phyloP scores from a whole-genome alignment of 2,329 filamentous ascomycete genomes.

The Epichloe amarillans region DNA sequence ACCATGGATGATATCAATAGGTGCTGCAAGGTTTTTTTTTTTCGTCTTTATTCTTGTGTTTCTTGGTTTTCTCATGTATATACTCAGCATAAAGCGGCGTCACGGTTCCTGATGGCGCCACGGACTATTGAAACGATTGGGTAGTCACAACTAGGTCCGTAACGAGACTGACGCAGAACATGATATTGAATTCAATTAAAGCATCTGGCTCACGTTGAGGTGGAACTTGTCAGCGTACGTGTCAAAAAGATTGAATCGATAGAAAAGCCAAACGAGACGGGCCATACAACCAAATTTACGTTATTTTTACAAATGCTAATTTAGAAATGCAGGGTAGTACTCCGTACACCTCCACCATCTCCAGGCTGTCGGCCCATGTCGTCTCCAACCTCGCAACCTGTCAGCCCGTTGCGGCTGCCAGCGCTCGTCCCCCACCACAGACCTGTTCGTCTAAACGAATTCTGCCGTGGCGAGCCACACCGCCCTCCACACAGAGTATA shows the following conservation, averaged over 20 bases:
- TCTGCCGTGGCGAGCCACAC: slow-evolving; percentile 7
- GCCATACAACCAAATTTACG: no score
- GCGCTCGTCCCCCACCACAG: slow-evolving; percentile 1
- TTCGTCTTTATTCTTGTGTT: neutral
- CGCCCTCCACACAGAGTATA: slow-evolving; percentile 11
- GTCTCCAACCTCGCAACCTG: neutral
- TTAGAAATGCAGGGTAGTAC: no score
- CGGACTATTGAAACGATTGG: neutral
- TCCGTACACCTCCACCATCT: no score
- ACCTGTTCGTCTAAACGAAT: neutral
- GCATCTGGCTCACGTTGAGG: no score
- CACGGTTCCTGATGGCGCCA: neutral
- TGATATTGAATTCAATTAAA: neutral
- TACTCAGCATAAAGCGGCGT: slow-evolving; percentile 3
- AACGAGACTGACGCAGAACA: neutral
- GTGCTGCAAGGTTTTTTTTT: neutral
- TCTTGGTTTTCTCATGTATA: neutral
- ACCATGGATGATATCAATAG: neutral
- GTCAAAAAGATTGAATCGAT: no score
- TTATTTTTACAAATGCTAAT: no score
- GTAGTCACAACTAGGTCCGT: neutral
- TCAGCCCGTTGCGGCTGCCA: neutral
- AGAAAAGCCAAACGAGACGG: no score
- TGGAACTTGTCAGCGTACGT: no score
- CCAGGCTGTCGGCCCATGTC: neutral